Base-by-base conservation (phyloP, 1,284 basidiomycete genomes). In the Mycosarcoma maydis region DNA sequence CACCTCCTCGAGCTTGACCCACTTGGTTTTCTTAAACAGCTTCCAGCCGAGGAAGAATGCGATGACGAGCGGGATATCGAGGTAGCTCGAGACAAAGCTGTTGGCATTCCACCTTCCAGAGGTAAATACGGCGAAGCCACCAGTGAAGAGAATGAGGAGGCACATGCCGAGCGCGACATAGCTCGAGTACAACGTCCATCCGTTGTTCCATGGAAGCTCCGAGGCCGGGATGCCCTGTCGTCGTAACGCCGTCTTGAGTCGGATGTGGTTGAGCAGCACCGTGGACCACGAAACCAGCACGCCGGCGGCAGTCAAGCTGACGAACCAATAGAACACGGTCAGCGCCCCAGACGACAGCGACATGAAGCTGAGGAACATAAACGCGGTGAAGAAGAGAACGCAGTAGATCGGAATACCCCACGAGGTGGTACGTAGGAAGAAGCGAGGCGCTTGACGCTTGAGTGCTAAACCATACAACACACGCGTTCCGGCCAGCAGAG, bases 1-100 rank as follows among this genome's bases (percentile, higher is more conserved):
- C 13, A 69, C 6, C 16, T 64, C 48, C 6, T 58, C 55, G 19
- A 69, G 42, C 2, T 48, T 45, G 42, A 59, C 55, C 50, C 66
- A 50, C 24, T 56, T 64, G 4, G 72, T 68, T 41, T 52, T 64
- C 33, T 70, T 69, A 36, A 43, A 32, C 3, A 65, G 19, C 54
- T 74, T 74, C 69, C 69, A 74, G 8, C 61, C 46, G 4, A 86
- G 7, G 81, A 90, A 94, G 39, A 93, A 80, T 49, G 92, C 61
- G 16, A 90, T 89, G 86, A 92, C 93, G 36, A 90, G 67, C 10
- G 82, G 83, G 36, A 93, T 83, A 30, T 91, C 90, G 33, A 94
- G 77, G 81, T 94, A 94, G 77, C 88, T 89, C 36, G 90, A 90
- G 34, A 92, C 83, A 24, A 95, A 7, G 92, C 96, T 84, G 96